Evolutionary conservation across 371 early-diverging fungal genomes (phyloP).

Genomic region (Chytridiales sp.): DNA sequence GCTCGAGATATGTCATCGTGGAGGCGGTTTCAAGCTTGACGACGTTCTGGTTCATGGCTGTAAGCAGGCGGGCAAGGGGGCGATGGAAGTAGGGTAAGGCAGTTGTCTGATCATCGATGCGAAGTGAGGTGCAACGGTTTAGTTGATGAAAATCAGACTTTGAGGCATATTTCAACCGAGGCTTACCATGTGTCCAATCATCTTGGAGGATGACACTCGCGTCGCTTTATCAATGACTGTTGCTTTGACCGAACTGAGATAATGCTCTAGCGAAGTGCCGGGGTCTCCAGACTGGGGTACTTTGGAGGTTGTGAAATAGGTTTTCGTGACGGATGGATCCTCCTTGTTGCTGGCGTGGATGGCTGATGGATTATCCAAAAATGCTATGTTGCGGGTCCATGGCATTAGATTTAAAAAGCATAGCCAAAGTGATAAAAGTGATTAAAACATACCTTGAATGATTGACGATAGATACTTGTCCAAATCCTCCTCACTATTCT

Average conservation of each 20-base stretch:
- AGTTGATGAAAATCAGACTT: not conserved
- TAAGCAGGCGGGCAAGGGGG: conserved; percentile 45
- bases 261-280: conserved; percentile 32
- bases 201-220: conserved; percentile 41
- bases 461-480: conserved; percentile 42
- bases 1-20: conserved; percentile 50
- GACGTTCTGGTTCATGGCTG: conserved; percentile 54
- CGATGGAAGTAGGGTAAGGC: conserved; percentile 54
- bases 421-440: not conserved
- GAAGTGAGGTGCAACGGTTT: not conserved
- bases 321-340: conserved; percentile 18
- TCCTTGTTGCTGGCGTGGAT: conserved; percentile 33
- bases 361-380: conserved; percentile 40
- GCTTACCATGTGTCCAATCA: conserved; percentile 54
- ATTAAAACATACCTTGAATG: conserved; percentile 25
- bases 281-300: conserved; percentile 30
- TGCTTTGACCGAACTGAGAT: conserved; percentile 38
- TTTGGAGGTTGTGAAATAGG: conserved; percentile 24
- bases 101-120: conserved; percentile 31
- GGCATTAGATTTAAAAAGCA: not conserved
- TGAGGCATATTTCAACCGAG: too few species aligned
- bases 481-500: conserved; percentile 33
- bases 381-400: too few species aligned
- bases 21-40: conserved; percentile 54
- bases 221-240: conserved; percentile 50